Percentiles rank a stretch among this genome's conserved stretches.
Evolutionary conservation across 805 yeast genomes (phyloP).

Genomic region (Monosporozyma unispora): DNA sequence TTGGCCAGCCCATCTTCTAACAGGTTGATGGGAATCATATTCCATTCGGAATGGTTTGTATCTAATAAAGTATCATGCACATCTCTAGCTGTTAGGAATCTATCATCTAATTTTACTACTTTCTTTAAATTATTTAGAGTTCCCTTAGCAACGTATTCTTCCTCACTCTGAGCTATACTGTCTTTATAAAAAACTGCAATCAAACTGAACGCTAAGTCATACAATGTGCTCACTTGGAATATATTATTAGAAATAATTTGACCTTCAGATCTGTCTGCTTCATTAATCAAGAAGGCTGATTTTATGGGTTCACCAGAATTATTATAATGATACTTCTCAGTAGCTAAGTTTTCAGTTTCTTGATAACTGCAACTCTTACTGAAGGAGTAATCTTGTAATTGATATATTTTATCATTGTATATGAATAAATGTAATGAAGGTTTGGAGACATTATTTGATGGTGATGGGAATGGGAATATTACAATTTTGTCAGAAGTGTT

Average conservation of each 20-base stretch:
- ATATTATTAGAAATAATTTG: slow-evolving; percentile 14
- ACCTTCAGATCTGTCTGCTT: slow-evolving; percentile 17
- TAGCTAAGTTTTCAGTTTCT: slow-evolving; percentile 15
- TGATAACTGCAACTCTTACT: slow-evolving; percentile 19
- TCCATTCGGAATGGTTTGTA: slow-evolving; percentile 22
- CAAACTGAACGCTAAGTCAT: slow-evolving; percentile 22
- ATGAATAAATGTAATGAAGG: slow-evolving; percentile 11
- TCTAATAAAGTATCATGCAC: slow-evolving; percentile 27
- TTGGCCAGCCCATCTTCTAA: slow-evolving; percentile 22
- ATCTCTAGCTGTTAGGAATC: slow-evolving; percentile 25
- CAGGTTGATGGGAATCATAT: slow-evolving; percentile 9
- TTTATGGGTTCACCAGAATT: slow-evolving; percentile 18
- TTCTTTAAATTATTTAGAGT: background rate
- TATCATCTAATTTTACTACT: slow-evolving; percentile 3
- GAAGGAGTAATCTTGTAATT: slow-evolving; percentile 17
- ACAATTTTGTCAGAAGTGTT: background rate
- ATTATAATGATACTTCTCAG: slow-evolving; percentile 22
- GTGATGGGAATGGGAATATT: slow-evolving; percentile 23
- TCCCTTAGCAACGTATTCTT: slow-evolving; percentile 11
- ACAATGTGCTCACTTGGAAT: slow-evolving; percentile 12
- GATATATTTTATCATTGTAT: slow-evolving; percentile 9
- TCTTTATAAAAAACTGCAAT: slow-evolving; percentile 19
- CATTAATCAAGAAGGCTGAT: slow-evolving; percentile 20
- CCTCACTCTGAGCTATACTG: slow-evolving; percentile 11
- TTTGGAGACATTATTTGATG: slow-evolving; percentile 20